Conservation (phyloP, 2,329 filamentous ascomycete species). For the Sarocladiaceae sp. region DNA sequence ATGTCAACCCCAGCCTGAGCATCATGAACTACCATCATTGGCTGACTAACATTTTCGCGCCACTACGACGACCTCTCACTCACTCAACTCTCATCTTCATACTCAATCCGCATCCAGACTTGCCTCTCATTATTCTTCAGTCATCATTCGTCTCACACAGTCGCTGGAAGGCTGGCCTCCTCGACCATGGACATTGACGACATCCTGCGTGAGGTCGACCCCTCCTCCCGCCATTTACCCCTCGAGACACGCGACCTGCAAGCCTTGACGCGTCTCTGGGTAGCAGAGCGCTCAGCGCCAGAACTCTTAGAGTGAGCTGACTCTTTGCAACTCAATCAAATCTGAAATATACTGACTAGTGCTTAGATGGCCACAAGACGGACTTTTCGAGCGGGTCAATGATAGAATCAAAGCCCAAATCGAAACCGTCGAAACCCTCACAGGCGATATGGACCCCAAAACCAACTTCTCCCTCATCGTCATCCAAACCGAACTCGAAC, state of each 20-base stretch:
- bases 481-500: slow-evolving; percentile 91
- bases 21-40: too few relatives aligned
- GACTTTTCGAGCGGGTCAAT: slow-evolving; percentile 78
- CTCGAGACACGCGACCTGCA: slow-evolving; percentile 73
- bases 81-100: neutral
- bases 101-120: too few relatives aligned
- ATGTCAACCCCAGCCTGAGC: too few relatives aligned
- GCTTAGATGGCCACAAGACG: slow-evolving; percentile 57
- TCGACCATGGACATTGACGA: slow-evolving; percentile 71
- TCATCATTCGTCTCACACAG: neutral
- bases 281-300: slow-evolving; percentile 84
- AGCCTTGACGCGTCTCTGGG: slow-evolving; percentile 84
- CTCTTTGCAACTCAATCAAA: neutral
- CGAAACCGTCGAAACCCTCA: slow-evolving; percentile 69
- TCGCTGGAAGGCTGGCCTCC: neutral
- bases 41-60: slow-evolving; percentile 1
- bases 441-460: slow-evolving; percentile 80
- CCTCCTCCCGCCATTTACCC: slow-evolving; percentile 47
- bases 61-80: neutral
- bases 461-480: slow-evolving; percentile 92
- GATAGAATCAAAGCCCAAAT: slow-evolving; percentile 67
- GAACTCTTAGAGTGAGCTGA: slow-evolving; percentile 73
- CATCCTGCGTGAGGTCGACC: slow-evolving; percentile 71
- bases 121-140: too few relatives aligned
- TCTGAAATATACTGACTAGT: neutral